phyloP scores from a whole-genome alignment of 176 grass and related monocot species.

The Carex scoparia region DNA sequence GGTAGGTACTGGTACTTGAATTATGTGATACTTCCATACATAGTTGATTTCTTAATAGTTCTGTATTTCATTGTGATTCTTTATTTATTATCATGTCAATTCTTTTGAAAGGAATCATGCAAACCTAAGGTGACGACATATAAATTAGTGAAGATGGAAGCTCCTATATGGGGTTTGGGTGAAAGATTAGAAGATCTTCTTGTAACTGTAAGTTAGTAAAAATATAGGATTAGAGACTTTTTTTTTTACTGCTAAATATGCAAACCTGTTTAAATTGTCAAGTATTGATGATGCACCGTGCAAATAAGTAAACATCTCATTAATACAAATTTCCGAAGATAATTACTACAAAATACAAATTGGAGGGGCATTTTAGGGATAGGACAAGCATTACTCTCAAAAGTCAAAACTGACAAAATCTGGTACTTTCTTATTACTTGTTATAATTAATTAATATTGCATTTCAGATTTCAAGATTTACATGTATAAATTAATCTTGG shows the following conservation, averaged over 20 bases:
- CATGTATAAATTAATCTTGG: constrained; percentile 8
- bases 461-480: background rate
- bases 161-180: constrained; percentile 79
- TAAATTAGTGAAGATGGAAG: constrained; percentile 73
- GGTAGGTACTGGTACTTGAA: constrained; percentile 31
- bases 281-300: background rate
- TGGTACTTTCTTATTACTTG: background rate
- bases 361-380: background rate
- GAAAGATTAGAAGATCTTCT: constrained; percentile 59
- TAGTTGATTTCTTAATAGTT: background rate
- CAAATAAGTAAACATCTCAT: background rate
- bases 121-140: constrained; percentile 69
- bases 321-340: background rate
- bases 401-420: background rate
- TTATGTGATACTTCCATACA: background rate
- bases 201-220: constrained; percentile 39
- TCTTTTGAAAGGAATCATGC: constrained; percentile 47
- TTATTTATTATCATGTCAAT: background rate
- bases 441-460: background rate
- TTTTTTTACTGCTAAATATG: background rate
- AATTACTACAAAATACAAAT: background rate
- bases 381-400: background rate
- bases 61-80: background rate
- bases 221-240: background rate
- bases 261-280: background rate